Base-by-base conservation (phyloP, 1,139 yeast species). In the Hanseniaspora uvarum region DNA sequence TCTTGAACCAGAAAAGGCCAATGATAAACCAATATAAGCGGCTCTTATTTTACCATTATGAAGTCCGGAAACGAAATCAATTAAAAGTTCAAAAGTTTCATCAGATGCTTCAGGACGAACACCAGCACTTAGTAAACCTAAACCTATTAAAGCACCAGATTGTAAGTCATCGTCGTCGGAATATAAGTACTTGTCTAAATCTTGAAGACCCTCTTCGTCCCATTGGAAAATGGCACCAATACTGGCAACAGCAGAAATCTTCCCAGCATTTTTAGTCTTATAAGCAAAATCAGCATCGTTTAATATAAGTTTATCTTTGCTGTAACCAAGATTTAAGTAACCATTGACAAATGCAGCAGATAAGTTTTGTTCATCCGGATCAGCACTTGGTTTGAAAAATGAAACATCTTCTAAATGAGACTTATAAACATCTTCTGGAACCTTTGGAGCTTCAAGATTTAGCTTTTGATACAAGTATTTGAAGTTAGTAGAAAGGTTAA, bases 101-200 rank as follows among this genome's bases (percentile, higher is more conserved):
- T 97, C 94, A 61, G 89, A 97, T 48, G 88, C 87, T 58, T 92
- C 98, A 26, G 66, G 68, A 67, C 87, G 96, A 56, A 94, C 94
- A 68, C 95, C 94, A 33, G 94, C 77, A 39, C 95, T 86, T n/a
- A 87, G 84, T 52, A 94, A 77, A 69, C 98, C 98, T 68, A 88
- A 87, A 68, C 97, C 99, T 60, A 94, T 76, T 58, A 92, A 74
- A 5, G 98, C 96, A 70, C 99, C 99, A 12, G 97, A 96, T 70
- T 87, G 87, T 60, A 89, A 81, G 64, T 87, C 92, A 57, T 81
- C 83, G 63, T 88, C 95, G 28, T 81, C 77, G 7, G 95, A 84
- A 66, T 89, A 88, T 58, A 92, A 75, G 68, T 85, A 89, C 68
- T 86, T 87, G 70, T 92, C 97, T 63, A 92, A 76, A 55, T 80